Evolutionary conservation across 2,329 filamentous ascomycete species (phyloP).

Genomic region (Paramyrothecium sp.): DNA sequence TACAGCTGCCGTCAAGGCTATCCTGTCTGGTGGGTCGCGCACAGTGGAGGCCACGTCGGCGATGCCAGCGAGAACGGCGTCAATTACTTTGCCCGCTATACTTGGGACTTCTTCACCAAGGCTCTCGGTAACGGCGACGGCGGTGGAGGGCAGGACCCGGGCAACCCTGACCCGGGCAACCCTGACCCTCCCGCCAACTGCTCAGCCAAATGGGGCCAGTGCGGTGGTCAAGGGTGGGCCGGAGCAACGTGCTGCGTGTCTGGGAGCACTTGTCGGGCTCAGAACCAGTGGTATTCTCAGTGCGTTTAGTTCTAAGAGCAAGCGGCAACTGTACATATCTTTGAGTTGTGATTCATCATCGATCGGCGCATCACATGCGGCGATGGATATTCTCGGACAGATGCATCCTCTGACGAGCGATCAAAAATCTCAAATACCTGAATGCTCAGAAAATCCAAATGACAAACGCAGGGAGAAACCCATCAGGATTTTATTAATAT

Average conservation of each 20-base stretch:
- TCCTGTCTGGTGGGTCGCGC: constrained; percentile 27
- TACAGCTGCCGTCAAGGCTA: constrained; percentile 21
- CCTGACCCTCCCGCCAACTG: background rate
- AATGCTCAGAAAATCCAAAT: too few species aligned
- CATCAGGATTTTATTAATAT: too few species aligned
- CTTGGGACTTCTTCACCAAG: constrained; percentile 20
- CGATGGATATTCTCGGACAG: too few species aligned
- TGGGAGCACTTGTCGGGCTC: background rate
- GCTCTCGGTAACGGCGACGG: background rate
- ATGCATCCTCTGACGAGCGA: too few species aligned
- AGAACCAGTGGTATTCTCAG: constrained; percentile 1
- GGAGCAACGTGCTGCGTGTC: background rate
- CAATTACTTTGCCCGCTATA: constrained; percentile 16
- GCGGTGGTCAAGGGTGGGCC: constrained; percentile 1
- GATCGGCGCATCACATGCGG: too few species aligned
- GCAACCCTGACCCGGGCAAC: background rate
- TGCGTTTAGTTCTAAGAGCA: background rate
- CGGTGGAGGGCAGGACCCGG: background rate
- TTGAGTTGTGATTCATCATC: too few species aligned
- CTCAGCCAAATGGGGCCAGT: background rate
- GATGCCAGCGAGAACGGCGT: constrained; percentile 15
- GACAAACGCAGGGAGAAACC: too few species aligned
- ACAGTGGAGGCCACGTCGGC: constrained; percentile 20
- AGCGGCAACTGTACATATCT: too few species aligned
- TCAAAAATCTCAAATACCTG: too few species aligned